Conservation (phyloP, 2,329 filamentous ascomycete species). For the Spiromastix sp. region DNA sequence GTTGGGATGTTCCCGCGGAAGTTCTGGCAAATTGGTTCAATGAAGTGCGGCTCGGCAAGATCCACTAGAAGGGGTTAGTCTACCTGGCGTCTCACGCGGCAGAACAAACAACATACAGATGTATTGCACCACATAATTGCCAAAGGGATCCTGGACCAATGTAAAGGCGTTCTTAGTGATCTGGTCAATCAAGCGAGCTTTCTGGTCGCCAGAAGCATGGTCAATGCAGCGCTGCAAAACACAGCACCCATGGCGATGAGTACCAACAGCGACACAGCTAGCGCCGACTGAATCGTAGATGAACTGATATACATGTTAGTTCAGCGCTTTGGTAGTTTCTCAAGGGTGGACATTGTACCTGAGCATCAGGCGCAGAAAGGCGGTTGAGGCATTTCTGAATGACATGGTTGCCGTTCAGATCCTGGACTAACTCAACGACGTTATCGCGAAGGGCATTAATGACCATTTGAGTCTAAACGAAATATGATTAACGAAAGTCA, state of each 20-base stretch:
- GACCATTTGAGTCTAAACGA: conserved; percentile 61
- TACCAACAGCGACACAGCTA: conserved; percentile 82
- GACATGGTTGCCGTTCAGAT: conserved; percentile 96
- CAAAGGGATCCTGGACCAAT: conserved; percentile 92
- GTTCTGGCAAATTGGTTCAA: conserved; percentile 72
- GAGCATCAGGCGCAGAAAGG: conserved; percentile 68
- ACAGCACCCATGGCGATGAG: conserved; percentile 94
- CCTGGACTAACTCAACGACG: conserved; percentile 91
- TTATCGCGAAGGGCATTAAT: conserved; percentile 71
- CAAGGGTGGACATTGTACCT: conserved; percentile 27
- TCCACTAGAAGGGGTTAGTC: too few species aligned
- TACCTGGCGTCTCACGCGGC: too few species aligned
- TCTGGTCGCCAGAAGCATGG: conserved; percentile 83
- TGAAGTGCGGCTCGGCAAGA: conserved; percentile 77
- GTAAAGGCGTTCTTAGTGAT: conserved; percentile 84
- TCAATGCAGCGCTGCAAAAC: conserved; percentile 97
- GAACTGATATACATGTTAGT: conserved; percentile 44
- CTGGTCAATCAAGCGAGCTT: conserved; percentile 70
- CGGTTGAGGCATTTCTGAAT: conserved; percentile 99
- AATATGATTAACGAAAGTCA: conserved; percentile 13
- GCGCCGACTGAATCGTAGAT: conserved; percentile 90
- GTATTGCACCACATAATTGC: conserved; percentile 98
- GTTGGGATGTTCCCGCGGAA: conserved; percentile 63
- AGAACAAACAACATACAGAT: conserved; percentile 47
- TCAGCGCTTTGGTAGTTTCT: neutral